These are phyloP conservation scores for Stylosanthes scabra DNA, from an alignment of 331 rosid genomes.

Conservation along the genomic window DNA sequence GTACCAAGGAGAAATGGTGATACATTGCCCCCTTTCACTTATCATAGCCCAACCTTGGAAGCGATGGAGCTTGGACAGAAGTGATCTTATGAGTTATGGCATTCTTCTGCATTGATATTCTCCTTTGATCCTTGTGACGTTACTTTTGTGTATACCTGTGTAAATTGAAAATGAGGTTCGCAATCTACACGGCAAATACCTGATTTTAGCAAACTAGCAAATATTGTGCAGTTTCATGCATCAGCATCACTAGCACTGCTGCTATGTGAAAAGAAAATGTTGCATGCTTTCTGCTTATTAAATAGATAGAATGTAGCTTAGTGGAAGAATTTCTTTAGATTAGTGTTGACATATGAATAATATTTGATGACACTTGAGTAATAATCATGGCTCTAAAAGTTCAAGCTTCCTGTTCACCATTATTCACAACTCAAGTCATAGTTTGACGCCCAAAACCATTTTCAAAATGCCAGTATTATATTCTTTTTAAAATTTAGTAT, in stretches of 20 bases:
- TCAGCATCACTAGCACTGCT: conserved; percentile 16
- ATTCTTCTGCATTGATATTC: neutral
- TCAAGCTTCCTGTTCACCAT: neutral
- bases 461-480: neutral
- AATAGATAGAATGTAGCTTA: neutral
- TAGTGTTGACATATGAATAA: neutral
- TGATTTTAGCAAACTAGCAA: conserved; percentile 28
- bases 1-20: conserved; percentile 35
- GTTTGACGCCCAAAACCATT: neutral
- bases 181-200: neutral
- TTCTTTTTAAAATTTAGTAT: no score
- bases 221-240: conserved; percentile 13
- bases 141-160: conserved; percentile 36
- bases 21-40: conserved; percentile 33
- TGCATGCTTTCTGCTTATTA: conserved; percentile 13
- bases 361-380: neutral
- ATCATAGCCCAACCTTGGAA: conserved; percentile 53
- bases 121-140: neutral
- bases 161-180: conserved; percentile 21
- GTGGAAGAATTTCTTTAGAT: neutral
- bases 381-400: neutral
- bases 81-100: conserved; percentile 31
- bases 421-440: no score
- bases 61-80: conserved; percentile 52
- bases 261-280: conserved; percentile 7